These are phyloP conservation scores for Artemisia tridentata DNA, from an alignment of 129 eudicot species.

Conservation along the genomic window DNA sequence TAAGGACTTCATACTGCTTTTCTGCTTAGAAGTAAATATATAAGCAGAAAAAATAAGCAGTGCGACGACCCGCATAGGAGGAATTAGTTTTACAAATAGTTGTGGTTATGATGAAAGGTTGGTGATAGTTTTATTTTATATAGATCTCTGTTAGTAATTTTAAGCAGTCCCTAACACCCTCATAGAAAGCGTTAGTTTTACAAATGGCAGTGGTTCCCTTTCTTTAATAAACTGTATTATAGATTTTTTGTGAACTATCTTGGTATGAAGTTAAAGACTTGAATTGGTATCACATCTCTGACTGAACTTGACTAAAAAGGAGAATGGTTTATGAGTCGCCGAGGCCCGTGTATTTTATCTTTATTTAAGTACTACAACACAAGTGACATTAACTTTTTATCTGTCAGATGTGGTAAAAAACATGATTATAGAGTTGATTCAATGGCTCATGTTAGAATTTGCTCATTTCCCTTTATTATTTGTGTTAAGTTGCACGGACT, in stretches of 20 bases:
- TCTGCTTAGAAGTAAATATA: too few species aligned
- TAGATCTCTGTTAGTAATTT: background rate
- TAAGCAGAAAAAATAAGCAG: too few species aligned
- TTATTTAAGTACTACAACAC: background rate
- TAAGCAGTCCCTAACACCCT: too few species aligned
- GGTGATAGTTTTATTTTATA: background rate
- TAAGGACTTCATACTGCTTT: too few species aligned
- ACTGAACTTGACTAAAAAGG: background rate
- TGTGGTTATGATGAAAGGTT: background rate
- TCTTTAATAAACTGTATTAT: background rate
- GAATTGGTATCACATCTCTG: background rate
- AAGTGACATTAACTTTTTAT: background rate
- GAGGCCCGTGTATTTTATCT: background rate
- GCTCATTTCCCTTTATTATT: conserved; percentile 3
- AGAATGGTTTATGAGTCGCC: background rate
- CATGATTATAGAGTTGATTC: background rate
- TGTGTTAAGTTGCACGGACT: conserved; percentile 48
- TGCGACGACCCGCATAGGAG: too few species aligned
- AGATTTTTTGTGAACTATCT: background rate
- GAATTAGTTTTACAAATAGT: too few species aligned
- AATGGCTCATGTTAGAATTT: conserved; percentile 2
- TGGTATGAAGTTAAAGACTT: background rate
- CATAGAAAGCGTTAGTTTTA: too few species aligned
- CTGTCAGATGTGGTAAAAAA: conserved; percentile 15
- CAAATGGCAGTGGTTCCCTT: background rate